A percentile compares a stretch with the other conserved stretches of the same genome.
Conservation (phyloP, 2,329 filamentous ascomycete species). For the Xylariaceae sp. region DNA sequence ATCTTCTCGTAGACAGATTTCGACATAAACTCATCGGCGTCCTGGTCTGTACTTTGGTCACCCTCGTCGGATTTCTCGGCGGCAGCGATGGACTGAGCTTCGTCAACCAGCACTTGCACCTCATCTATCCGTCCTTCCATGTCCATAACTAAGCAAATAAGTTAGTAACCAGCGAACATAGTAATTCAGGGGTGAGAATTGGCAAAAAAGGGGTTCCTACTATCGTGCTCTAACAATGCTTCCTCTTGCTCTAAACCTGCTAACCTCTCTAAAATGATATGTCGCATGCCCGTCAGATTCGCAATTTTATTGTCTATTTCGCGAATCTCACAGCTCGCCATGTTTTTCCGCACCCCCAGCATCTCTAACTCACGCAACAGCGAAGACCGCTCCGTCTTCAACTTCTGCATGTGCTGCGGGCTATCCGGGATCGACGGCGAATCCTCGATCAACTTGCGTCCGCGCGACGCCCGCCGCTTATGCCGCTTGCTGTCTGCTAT, state of each 20-base stretch:
- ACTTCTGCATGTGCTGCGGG: slow-evolving; percentile 62
- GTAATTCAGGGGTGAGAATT: neutral
- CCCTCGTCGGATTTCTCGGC: slow-evolving; percentile 47
- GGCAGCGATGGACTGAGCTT: slow-evolving; percentile 53
- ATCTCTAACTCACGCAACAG: slow-evolving; percentile 86
- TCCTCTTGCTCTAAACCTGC: slow-evolving; percentile 88
- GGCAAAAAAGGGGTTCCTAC: slow-evolving; percentile 42
- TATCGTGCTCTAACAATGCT: slow-evolving; percentile 79
- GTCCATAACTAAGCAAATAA: slow-evolving; percentile 48
- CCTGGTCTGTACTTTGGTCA: slow-evolving; percentile 47
- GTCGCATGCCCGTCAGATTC: slow-evolving; percentile 87
- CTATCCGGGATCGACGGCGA: slow-evolving; percentile 49
- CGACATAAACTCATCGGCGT: slow-evolving; percentile 76
- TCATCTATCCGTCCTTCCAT: slow-evolving; percentile 58
- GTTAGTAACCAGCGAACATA: slow-evolving; percentile 30
- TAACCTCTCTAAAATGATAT: slow-evolving; percentile 81
- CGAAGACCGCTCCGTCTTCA: slow-evolving; percentile 74
- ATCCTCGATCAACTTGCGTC: slow-evolving; percentile 70
- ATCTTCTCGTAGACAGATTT: slow-evolving; percentile 96
- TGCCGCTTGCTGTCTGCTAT: slow-evolving; percentile 64
- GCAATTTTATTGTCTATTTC: slow-evolving; percentile 97
- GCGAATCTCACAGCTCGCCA: slow-evolving; percentile 92
- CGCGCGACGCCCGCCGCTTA: slow-evolving; percentile 65
- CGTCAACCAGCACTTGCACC: slow-evolving; percentile 53
- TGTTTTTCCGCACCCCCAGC: slow-evolving; percentile 88